phyloP scores from a whole-genome alignment of 2,329 filamentous ascomycete genomes.

The Fusarium citri region DNA sequence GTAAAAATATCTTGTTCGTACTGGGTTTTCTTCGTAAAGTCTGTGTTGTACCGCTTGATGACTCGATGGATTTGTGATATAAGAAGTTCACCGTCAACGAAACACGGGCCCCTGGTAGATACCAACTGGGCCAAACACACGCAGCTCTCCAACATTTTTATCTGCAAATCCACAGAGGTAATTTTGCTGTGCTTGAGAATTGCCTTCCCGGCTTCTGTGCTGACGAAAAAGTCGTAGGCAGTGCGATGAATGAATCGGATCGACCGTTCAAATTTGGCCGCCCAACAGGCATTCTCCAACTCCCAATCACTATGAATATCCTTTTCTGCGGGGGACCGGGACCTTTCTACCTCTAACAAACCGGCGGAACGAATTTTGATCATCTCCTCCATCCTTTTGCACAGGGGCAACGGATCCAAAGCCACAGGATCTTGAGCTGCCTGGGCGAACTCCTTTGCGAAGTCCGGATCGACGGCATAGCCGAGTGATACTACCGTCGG shows the following conservation, averaged over 20 bases:
- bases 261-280: fast-evolving
- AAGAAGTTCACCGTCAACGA: fast-evolving
- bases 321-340: no score
- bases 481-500: fast-evolving
- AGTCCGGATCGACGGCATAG: no score
- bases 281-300: fast-evolving
- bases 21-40: fast-evolving
- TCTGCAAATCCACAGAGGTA: no score
- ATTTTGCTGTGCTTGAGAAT: neutral
- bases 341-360: no score
- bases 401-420: fast-evolving
- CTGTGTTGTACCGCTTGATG: no score
- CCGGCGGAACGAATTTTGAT: no score
- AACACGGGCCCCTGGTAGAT: no score
- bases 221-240: neutral
- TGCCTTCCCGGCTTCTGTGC: fast-evolving
- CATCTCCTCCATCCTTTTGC: no score
- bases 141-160: no score
- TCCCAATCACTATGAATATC: fast-evolving
- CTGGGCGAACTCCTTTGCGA: no score
- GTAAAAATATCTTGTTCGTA: fast-evolving
- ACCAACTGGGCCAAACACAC: fast-evolving
- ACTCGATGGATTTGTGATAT: fast-evolving
- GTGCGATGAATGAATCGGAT: neutral
- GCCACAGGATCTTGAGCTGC: fast-evolving